A percentile compares a stretch with the other conserved stretches of the same genome.
Conservation (phyloP, 306 rosid genomes). For the Hippophae rhamnoides region DNA sequence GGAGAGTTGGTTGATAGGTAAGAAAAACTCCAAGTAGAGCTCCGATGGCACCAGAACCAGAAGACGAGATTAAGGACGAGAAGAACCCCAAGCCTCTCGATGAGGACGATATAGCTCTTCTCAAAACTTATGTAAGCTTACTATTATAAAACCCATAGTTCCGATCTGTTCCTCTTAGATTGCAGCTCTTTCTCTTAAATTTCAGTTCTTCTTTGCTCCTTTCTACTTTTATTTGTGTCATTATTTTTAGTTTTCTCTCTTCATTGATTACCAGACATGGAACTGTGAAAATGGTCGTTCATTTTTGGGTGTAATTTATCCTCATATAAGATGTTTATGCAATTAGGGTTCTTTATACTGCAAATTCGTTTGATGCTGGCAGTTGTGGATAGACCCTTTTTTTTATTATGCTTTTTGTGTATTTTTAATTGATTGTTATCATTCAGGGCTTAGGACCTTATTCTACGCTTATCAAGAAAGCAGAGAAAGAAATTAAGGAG, state of each 20-base stretch:
- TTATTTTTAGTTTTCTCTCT: background rate
- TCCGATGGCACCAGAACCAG: constrained; percentile 51
- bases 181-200: constrained; percentile 6
- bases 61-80: constrained; percentile 71
- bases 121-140: constrained; percentile 53
- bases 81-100: constrained; percentile 75
- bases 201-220: constrained; percentile 16
- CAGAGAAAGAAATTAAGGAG: constrained; percentile 68
- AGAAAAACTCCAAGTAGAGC: background rate
- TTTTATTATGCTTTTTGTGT: background rate
- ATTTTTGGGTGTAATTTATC: too few species aligned
- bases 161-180: background rate
- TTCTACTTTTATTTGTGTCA: background rate
- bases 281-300: too few species aligned
- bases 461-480: constrained; percentile 56
- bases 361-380: too few species aligned
- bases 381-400: too few species aligned
- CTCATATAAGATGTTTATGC: too few species aligned
- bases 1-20: too few species aligned
- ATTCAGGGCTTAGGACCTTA: constrained; percentile 76
- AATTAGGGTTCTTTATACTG: too few species aligned
- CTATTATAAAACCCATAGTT: constrained; percentile 22
- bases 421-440: background rate
- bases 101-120: constrained; percentile 73
- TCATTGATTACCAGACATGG: too few species aligned